phyloP scores from a whole-genome alignment of 768 basidiomycete species.

The Amanita subjunquillea region DNA sequence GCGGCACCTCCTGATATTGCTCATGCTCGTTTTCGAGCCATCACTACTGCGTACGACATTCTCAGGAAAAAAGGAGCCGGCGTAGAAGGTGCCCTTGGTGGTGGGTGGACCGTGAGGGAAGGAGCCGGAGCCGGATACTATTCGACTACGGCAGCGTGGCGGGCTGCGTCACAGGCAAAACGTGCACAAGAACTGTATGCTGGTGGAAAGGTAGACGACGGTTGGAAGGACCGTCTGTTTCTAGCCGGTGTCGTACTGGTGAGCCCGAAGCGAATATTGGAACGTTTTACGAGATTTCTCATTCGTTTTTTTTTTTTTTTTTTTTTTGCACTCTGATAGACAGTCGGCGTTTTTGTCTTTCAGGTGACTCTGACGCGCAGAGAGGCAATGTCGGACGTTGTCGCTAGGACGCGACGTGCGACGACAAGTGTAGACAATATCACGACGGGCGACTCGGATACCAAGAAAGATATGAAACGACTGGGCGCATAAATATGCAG shows the following conservation, averaged over 20 bases:
- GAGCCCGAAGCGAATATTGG: constrained; percentile 10
- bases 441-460: background rate
- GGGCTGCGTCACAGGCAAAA: constrained; percentile 11
- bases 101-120: constrained; percentile 38
- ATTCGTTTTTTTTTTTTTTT: too few relatives aligned
- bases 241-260: constrained; percentile 38
- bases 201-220: constrained; percentile 30
- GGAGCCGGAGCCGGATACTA: constrained; percentile 19
- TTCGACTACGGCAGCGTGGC: constrained; percentile 22
- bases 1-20: constrained; percentile 30
- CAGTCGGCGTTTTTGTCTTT: constrained; percentile 15
- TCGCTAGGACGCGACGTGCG: constrained; percentile 9
- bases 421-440: background rate
- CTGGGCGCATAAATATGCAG: background rate
- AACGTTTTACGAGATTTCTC: too few relatives aligned
- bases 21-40: constrained; percentile 54
- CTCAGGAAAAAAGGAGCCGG: constrained; percentile 27
- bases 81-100: constrained; percentile 7
- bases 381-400: constrained; percentile 14
- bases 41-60: constrained; percentile 53
- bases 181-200: constrained; percentile 11
- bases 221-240: constrained; percentile 42
- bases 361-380: constrained; percentile 15
- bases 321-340: constrained; percentile 5
- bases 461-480: background rate